Evolutionary conservation across 2,329 filamentous ascomycete genomes (phyloP).

Genomic region (Aphanocladium album): DNA sequence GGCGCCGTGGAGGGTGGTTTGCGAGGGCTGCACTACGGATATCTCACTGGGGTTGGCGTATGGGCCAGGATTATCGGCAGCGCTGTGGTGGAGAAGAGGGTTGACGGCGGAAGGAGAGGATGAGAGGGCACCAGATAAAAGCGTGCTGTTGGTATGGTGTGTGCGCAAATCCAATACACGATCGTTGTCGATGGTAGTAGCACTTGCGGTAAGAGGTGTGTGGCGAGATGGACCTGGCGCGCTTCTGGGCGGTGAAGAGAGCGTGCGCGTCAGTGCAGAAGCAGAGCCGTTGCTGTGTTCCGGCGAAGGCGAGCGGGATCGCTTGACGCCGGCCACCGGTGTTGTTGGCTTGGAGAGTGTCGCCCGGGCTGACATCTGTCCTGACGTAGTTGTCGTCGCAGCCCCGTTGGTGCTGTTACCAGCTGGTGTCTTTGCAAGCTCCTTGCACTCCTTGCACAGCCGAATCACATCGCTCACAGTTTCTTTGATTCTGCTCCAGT

Average conservation of each 20-base stretch:
- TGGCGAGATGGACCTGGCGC: background rate
- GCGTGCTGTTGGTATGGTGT: constrained; percentile 7
- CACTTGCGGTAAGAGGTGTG: background rate
- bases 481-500: constrained; percentile 98
- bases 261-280: background rate
- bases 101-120: background rate
- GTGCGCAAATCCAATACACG: constrained; percentile 17
- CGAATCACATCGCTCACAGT: constrained; percentile 92
- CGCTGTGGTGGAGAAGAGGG: constrained; percentile 16
- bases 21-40: constrained; percentile 36
- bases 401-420: constrained; percentile 6
- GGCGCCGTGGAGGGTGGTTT: constrained; percentile 25
- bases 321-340: constrained; percentile 18
- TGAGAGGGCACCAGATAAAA: constrained; percentile 3
- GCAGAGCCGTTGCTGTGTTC: background rate
- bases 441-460: constrained; percentile 86
- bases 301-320: background rate
- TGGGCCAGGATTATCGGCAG: constrained; percentile 28
- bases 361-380: background rate
- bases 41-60: constrained; percentile 48
- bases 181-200: constrained; percentile 11
- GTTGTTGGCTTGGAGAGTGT: constrained; percentile 25
- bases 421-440: constrained; percentile 55
- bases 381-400: constrained; percentile 6
- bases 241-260: background rate